Percentiles rank a stretch among this genome's conserved stretches.
Conservation (phyloP, 2,329 filamentous ascomycete genomes). For the Knufia fluminis region DNA sequence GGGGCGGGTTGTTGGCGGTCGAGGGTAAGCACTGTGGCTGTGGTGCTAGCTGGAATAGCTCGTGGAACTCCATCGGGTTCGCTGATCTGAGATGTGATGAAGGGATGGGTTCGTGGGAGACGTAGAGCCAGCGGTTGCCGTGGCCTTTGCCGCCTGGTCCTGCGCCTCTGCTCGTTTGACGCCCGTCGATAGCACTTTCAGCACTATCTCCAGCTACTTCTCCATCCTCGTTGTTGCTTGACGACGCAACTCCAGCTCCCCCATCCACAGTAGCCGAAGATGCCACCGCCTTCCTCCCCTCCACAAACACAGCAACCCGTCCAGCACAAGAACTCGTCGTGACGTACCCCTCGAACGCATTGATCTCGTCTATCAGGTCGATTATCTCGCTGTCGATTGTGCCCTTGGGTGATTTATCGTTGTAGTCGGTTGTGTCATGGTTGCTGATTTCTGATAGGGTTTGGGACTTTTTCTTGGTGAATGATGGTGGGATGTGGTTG, state of each 20-base stretch:
- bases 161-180: conserved; percentile 29
- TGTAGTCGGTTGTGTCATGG: conserved; percentile 58
- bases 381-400: conserved; percentile 77
- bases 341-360: conserved; percentile 62
- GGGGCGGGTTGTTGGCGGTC: conserved; percentile 13
- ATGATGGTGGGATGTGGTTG: background rate
- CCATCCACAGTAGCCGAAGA: conserved; percentile 15
- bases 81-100: conserved; percentile 20
- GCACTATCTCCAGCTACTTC: conserved; percentile 3
- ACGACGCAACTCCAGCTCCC: too few relatives aligned
- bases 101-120: conserved; percentile 67
- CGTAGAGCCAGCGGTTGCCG: conserved; percentile 75
- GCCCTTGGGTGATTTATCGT: conserved; percentile 81
- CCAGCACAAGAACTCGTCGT: conserved; percentile 93
- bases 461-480: conserved; percentile 53
- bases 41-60: background rate
- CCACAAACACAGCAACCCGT: conserved; percentile 76
- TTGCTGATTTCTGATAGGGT: conserved; percentile 63
- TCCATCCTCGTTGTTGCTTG: conserved; percentile 10
- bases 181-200: background rate
- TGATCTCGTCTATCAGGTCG: conserved; percentile 52
- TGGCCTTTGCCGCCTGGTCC: conserved; percentile 72
- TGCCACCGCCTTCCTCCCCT: conserved; percentile 51
- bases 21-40: background rate
- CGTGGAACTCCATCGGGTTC: background rate